Evolutionary conservation across 2,329 filamentous ascomycete species (phyloP), one percentile per base, ranked within the genome.

Genomic region (Beauveria medogensis): DNA sequence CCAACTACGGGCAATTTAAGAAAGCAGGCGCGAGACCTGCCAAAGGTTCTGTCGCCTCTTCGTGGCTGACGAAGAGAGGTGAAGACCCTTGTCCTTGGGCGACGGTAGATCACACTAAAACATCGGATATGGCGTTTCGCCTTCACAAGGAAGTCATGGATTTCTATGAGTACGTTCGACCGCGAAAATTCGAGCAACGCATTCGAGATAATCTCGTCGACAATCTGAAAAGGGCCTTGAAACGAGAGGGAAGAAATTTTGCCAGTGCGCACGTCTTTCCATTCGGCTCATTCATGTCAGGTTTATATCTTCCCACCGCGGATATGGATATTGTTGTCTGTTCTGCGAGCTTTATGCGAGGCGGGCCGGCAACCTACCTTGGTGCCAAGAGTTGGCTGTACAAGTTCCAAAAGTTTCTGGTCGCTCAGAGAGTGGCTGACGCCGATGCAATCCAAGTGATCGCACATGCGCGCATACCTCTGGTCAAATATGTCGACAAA

Each of bases 241-340:
- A 78, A 62, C 77, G 72, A 16, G 77, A 76, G 14, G 70, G 67
- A 1, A 66, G 70, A n/a, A 72, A 78, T 54, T 88, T 85, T 67
- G 74, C 77, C 14, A 82, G 84, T 52, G 84, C 86, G 12, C 80
- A 87, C 54, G 78, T 97, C 8, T 78, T 82, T 40, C 81, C 88
- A 10, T 99, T 99, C 71, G 94, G 94, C n/a, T 97, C 94, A 0
- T 99, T 92, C 73, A 92, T 91, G 66, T 91, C 91, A 3, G 91
- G 90, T 0, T 78, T 91, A 8, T 86, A 85, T 66, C 75, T 86
- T 2, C 83, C 83, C 0, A 85, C 89, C 1, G 91, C 90, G 18
- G 94, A 99, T 70, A 96, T 99, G 86, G 94, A 99, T 71, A 79
- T 99, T 53, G 94, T 96, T 3, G 82, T 94, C 57, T 83, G 92